Percentiles rank a stretch among this genome's conserved stretches.
Evolutionary conservation across 305 asterid genomes (phyloP).

Genomic region (Euphrasia arctica): DNA sequence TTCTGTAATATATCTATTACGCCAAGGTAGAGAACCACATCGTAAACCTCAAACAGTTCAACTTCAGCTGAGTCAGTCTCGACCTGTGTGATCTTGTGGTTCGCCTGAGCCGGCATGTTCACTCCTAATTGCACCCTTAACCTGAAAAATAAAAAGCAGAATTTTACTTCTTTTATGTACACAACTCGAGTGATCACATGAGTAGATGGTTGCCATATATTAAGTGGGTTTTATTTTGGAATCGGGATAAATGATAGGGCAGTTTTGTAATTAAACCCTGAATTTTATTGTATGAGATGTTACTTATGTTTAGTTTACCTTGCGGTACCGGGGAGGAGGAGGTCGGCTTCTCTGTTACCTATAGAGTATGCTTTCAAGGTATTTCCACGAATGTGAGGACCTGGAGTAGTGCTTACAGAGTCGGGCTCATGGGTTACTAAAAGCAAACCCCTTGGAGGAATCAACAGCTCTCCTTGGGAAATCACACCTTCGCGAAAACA

Average conservation of each 20-base stretch:
- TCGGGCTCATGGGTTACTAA: conserved; percentile 93
- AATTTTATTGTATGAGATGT: too few species aligned
- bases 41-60: conserved; percentile 92
- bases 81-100: conserved; percentile 56
- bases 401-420: conserved; percentile 68
- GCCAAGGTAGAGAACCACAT: conserved; percentile 90
- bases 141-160: conserved; percentile 36
- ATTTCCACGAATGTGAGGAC: conserved; percentile 84
- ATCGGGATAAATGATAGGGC: neutral
- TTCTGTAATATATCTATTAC: conserved; percentile 85
- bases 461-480: conserved; percentile 62
- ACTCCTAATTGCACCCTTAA: conserved; percentile 94
- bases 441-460: conserved; percentile 85
- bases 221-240: too few species aligned
- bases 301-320: conserved; percentile 43
- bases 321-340: conserved; percentile 92
- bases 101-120: conserved; percentile 98
- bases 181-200: too few species aligned
- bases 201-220: too few species aligned
- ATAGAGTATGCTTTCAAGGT: conserved; percentile 79
- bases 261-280: too few species aligned
- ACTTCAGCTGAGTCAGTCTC: conserved; percentile 54
- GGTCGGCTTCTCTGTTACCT: conserved; percentile 86
- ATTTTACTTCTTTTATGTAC: too few species aligned
- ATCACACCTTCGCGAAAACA: conserved; percentile 44